Base-by-base conservation (phyloP, 2,329 filamentous ascomycete species). In the Zymoseptoria crescenta region DNA sequence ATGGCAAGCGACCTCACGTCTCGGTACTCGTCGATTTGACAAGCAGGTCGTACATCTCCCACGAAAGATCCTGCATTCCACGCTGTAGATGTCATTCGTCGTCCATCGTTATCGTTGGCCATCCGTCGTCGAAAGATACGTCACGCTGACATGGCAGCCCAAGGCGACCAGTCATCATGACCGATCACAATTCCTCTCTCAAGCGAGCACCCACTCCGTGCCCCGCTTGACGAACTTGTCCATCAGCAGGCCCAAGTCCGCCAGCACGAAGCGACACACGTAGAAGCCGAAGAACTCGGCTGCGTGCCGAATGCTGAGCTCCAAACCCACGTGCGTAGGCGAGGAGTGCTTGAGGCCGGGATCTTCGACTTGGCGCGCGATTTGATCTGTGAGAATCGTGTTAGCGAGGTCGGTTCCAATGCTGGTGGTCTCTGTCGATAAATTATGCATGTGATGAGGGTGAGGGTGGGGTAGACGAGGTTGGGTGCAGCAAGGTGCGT, bases 221-320 rank as follows among this genome's bases (percentile, higher is more conserved):
- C 93, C 92, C 65, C 92, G 85, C 80, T 99, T 99, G 73, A 99
- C 87, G 70, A 94, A 97, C 73, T 97, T 99, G 74, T 99, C 94
- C 67, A 99, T 79, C 77, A 99, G 80, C 71, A 94, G 74, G 48
- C 86, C 83, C 62, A 99, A 77, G 73, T 99, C 94, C 3, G 86
- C 81, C 61, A 99, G 79, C n/a, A 92, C 91, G 72, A 99, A 99
- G 19, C 94, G 87, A 74, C 93, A 96, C 28, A 99, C 83, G 73
- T 94, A 97, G 74, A 99, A 96, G 16, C 88, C 92, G 73, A 99
- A 99, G 75, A 99, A 99, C 75, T 99, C 94, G 35, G 93, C 90
- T 7, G 93, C 94, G 73, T 96, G 93, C 49, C 93, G 85, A 41
- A 91, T 91, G 72, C 91, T 94, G 49, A 99, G 82, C 75, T 99